Evolutionary conservation across 2,329 filamentous ascomycete genomes (phyloP).

Genomic region (Botryotinia globosa): DNA sequence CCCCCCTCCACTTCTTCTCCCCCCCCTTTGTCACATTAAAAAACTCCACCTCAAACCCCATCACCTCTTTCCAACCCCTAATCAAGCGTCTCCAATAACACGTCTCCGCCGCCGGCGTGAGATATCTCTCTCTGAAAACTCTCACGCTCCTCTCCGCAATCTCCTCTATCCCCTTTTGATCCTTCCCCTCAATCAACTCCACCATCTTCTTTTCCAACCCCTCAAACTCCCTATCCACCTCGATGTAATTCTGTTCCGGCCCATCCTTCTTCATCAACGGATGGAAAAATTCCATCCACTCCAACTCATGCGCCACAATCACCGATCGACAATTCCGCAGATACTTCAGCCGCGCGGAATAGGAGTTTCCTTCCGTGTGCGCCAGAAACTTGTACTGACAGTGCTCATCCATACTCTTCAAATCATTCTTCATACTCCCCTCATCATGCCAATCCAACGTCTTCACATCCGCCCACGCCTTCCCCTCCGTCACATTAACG

Average conservation of each 20-base stretch:
- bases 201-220: constrained; percentile 46
- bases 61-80: constrained; percentile 43
- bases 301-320: constrained; percentile 14
- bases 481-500: constrained; percentile 27
- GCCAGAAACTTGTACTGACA: constrained; percentile 18
- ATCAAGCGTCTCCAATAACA: constrained; percentile 52
- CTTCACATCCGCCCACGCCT: constrained; percentile 48
- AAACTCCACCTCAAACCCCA: constrained; percentile 20
- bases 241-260: constrained; percentile 41
- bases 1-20: constrained; percentile 9
- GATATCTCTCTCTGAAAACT: constrained; percentile 43
- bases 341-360: constrained; percentile 13
- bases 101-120: constrained; percentile 48
- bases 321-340: constrained; percentile 13
- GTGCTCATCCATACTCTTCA: constrained; percentile 18
- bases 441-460: constrained; percentile 18
- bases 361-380: constrained; percentile 15
- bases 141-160: constrained; percentile 14
- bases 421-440: constrained; percentile 16
- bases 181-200: constrained; percentile 20
- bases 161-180: constrained; percentile 40
- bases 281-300: constrained; percentile 21
- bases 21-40: neutral
- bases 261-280: constrained; percentile 40
- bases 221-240: constrained; percentile 36